Conservation (phyloP, 345 rosid species). For the Eucalyptus melliodora region DNA sequence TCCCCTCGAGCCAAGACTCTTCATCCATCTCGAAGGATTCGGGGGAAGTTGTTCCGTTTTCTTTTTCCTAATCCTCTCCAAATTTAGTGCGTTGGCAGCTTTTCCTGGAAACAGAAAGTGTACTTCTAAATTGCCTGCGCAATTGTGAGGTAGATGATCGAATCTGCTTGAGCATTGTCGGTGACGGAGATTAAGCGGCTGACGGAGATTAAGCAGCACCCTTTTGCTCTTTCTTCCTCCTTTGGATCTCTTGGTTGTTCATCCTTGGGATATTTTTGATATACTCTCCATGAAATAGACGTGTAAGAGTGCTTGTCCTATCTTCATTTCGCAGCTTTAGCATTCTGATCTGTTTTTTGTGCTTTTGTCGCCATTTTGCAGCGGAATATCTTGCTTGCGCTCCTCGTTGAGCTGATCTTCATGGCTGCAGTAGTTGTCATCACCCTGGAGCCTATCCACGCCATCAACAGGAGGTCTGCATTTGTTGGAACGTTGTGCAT, state of each 20-base stretch:
- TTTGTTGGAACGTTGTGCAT: slow-evolving; percentile 25
- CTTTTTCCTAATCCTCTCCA: neutral
- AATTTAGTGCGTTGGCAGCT: neutral
- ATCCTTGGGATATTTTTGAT: slow-evolving; percentile 22
- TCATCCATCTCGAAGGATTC: neutral
- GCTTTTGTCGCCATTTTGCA: neutral
- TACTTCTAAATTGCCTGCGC: neutral
- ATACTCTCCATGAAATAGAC: slow-evolving; percentile 1
- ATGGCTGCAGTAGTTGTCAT: slow-evolving; percentile 14
- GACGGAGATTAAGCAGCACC: neutral
- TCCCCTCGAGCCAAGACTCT: neutral
- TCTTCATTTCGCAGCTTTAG: neutral
- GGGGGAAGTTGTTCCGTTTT: neutral
- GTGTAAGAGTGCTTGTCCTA: neutral
- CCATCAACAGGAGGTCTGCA: slow-evolving; percentile 21
- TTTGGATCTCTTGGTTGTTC: neutral
- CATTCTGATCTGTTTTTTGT: neutral
- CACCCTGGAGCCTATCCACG: slow-evolving; percentile 22
- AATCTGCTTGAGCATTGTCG: too few species aligned
- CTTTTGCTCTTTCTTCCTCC: neutral
- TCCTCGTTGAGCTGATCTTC: slow-evolving; percentile 35
- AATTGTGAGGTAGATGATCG: neutral
- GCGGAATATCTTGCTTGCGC: slow-evolving; percentile 2
- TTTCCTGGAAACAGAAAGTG: neutral
- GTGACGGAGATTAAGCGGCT: neutral